A percentile compares a stretch with the other conserved stretches of the same genome.
These are phyloP conservation scores for Pilasporangium apinafurcum DNA, from an alignment of 352 stramenopile species.

Conservation along the genomic window DNA sequence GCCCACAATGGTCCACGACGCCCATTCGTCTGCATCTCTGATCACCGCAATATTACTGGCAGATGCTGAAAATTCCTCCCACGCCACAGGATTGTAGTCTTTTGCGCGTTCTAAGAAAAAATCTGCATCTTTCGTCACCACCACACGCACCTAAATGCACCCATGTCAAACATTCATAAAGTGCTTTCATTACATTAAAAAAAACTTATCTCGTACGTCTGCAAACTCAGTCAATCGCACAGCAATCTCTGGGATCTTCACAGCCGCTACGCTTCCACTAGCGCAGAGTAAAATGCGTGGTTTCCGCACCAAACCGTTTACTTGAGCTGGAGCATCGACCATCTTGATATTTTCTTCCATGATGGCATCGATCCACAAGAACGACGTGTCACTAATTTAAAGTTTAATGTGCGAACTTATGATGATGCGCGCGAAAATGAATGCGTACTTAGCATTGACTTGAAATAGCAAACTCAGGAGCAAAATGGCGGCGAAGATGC, in stretches of 20 bases:
- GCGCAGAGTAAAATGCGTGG: conserved; percentile 68
- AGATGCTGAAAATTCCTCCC: conserved; percentile 33
- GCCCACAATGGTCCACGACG: conserved; percentile 64
- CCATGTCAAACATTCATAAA: too few species aligned
- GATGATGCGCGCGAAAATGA: too few species aligned
- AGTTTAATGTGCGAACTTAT: too few species aligned
- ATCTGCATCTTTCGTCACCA: conserved; percentile 73
- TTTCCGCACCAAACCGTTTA: conserved; percentile 1
- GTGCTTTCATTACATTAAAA: too few species aligned
- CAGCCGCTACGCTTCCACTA: conserved; percentile 81
- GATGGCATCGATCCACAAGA: too few species aligned
- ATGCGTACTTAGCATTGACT: too few species aligned
- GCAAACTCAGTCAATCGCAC: conserved; percentile 39
- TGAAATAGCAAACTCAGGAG: too few species aligned
- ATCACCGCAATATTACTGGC: conserved; percentile 34
- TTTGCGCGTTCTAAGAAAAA: conserved; percentile 80
- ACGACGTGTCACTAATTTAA: too few species aligned
- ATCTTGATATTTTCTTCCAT: too few species aligned
- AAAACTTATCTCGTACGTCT: conserved; percentile 29
- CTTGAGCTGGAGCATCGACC: too few species aligned
- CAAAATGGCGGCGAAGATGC: too few species aligned
- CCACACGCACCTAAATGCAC: conserved; percentile 53
- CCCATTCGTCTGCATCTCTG: conserved; percentile 81
- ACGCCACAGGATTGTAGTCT: conserved; percentile 55
- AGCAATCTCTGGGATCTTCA: conserved; percentile 84